Evolutionary conservation across 768 basidiomycete species (phyloP).

Genomic region (Lactifluus pinguis): DNA sequence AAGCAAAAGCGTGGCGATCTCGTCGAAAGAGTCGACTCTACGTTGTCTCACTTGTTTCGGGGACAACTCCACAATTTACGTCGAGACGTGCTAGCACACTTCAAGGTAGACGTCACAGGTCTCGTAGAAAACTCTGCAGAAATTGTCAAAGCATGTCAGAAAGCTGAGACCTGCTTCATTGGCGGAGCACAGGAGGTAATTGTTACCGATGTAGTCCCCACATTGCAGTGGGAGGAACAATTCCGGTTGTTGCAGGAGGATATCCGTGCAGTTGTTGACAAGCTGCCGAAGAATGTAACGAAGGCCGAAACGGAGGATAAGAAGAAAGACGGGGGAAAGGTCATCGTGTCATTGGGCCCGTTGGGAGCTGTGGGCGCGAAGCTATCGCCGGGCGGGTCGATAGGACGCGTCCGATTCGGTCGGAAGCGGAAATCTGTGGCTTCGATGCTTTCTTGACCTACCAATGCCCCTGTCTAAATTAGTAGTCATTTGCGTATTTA

Average conservation of each 20-base stretch:
- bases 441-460: too few species aligned
- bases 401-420: too few species aligned
- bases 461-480: too few species aligned
- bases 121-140: conserved; percentile 71
- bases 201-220: conserved; percentile 44
- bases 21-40: conserved; percentile 59
- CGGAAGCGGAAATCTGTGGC: too few species aligned
- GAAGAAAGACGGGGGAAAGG: too few species aligned
- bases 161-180: conserved; percentile 59
- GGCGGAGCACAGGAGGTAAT: conserved; percentile 62
- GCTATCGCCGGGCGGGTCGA: too few species aligned
- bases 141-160: conserved; percentile 59
- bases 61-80: conserved; percentile 96
- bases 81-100: conserved; percentile 63
- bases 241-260: conserved; percentile 38
- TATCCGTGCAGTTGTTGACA: too few species aligned
- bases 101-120: conserved; percentile 67
- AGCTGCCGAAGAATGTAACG: too few species aligned
- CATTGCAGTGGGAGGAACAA: conserved; percentile 90
- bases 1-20: conserved; percentile 83
- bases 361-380: too few species aligned
- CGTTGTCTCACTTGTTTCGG: conserved; percentile 79
- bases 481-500: too few species aligned
- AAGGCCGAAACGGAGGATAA: too few species aligned
- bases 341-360: too few species aligned